Evolutionary conservation across 768 basidiomycete genomes (phyloP), one percentile per base, ranked within the genome.

Genomic region (Lactarius hatsudake): DNA sequence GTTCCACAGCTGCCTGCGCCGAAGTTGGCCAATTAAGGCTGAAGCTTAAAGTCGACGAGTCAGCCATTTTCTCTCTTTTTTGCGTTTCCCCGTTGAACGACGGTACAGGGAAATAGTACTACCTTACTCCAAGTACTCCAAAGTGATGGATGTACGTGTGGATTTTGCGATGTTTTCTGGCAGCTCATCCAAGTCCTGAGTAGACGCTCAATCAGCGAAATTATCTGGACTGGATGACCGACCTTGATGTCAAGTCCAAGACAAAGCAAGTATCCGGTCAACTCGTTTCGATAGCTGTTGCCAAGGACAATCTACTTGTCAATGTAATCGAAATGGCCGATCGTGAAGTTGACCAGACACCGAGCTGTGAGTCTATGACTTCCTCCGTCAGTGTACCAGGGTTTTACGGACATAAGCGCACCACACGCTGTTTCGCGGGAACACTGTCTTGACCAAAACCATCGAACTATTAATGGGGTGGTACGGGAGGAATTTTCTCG

Each of bases 391-490:
- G n/a, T 64, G 32, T 28, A 53, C 23, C 20, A 36, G n/a, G 38
- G 45, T 48, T 61, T 42, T 68, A 65, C 23, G 23, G 61, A 62
- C 55, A 38, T 64, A 71, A 93, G 91, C 91, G 9, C 89, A 89
- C 69, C 87, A 86, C 72, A 93, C 90, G 2, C 78, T 94, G 18
- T 91, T 89, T 87, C 65, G 93, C 86, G 77, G 76, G n/a, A 83
- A 82, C 69, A 82, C 79, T 7, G 77, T 80, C 8, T 75, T 83
- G 55, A 83, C 83, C 34, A 83, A 82, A 73, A 86, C 88, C 32
- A 85, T 94, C 78, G 93, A 94, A 72, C 78, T 87, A 6, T 87
- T 86, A 71, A 92, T 96, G 86, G 80, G 81, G n/a, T 87, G 86
- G 79, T 90, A 93, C 72, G 93, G 93, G n/a, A 86, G 81, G 72